Evolutionary conservation across 2,329 filamentous ascomycete genomes (phyloP).

Genomic region (Colletotrichum acutatum): DNA sequence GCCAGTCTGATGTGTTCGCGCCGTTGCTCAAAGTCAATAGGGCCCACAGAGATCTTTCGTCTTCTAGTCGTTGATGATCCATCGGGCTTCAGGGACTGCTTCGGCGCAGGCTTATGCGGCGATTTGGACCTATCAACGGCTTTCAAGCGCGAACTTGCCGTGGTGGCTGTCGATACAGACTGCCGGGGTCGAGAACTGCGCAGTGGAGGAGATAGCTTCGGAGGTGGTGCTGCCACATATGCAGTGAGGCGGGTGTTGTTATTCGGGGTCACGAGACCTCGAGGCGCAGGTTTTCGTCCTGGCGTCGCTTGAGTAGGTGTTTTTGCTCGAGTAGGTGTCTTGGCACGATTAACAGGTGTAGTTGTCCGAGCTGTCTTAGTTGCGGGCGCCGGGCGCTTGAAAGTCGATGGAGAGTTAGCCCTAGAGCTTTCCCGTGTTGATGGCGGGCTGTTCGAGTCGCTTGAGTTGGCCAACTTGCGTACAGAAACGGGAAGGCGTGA

Average conservation of each 20-base stretch:
- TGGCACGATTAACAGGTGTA: constrained; percentile 53
- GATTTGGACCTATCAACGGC: constrained; percentile 67
- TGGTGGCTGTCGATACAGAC: constrained; percentile 79
- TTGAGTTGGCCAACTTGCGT: constrained; percentile 47
- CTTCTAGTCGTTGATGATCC: constrained; percentile 53
- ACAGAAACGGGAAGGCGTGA: constrained; percentile 60
- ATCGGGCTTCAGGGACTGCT: constrained; percentile 46
- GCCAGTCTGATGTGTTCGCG: constrained; percentile 86
- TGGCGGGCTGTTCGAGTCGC: constrained; percentile 47
- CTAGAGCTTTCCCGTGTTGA: constrained; percentile 54
- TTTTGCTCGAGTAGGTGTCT: constrained; percentile 58
- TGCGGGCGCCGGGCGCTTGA: constrained; percentile 55
- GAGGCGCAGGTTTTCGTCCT: constrained; percentile 53
- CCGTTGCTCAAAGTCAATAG: constrained; percentile 86
- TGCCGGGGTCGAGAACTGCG: constrained; percentile 86
- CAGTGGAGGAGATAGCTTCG: constrained; percentile 81
- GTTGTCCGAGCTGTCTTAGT: constrained; percentile 51
- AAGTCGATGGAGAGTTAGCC: constrained; percentile 64
- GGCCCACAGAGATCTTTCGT: constrained; percentile 72
- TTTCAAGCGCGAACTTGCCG: constrained; percentile 76
- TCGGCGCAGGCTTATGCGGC: constrained; percentile 48
- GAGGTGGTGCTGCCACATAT: constrained; percentile 76
- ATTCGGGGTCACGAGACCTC: constrained; percentile 57
- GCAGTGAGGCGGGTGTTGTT: constrained; percentile 74
- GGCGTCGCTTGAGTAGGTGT: constrained; percentile 52